These are phyloP conservation scores for Inga leiocalycina DNA, from an alignment of 306 rosid genomes.

Conservation along the genomic window DNA sequence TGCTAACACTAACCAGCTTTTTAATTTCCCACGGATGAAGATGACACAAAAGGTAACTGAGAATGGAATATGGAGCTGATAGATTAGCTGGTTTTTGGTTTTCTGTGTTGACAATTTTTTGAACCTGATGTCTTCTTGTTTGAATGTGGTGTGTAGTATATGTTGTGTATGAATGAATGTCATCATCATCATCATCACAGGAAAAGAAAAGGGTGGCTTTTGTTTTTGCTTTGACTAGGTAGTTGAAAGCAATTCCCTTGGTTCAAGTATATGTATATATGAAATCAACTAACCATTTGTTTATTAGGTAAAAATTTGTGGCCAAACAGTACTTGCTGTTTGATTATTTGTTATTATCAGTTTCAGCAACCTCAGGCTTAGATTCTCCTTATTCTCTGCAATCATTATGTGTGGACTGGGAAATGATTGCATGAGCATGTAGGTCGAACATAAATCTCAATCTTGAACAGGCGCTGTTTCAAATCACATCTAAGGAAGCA, in stretches of 20 bases:
- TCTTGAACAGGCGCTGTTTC: background rate
- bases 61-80: constrained; percentile 57
- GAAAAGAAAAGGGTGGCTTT: constrained; percentile 37
- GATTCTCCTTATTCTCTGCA: constrained; percentile 6
- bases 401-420: background rate
- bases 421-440: background rate
- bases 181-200: constrained; percentile 35
- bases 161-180: constrained; percentile 44
- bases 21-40: constrained; percentile 59
- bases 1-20: constrained; percentile 82
- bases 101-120: constrained; percentile 51
- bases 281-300: constrained; percentile 61
- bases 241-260: constrained; percentile 68
- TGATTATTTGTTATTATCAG: background rate
- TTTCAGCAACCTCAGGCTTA: constrained; percentile 30
- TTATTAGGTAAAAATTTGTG: constrained; percentile 48
- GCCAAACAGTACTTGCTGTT: constrained; percentile 23
- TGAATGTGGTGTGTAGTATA: constrained; percentile 55
- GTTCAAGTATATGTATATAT: constrained; percentile 65
- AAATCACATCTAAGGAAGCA: background rate
- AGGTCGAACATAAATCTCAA: background rate
- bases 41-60: constrained; percentile 66
- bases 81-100: constrained; percentile 76
- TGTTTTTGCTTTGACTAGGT: constrained; percentile 48
- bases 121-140: constrained; percentile 57